Evolutionary conservation across 306 rosid species (phyloP).

Genomic region (Trifolium subterraneum): DNA sequence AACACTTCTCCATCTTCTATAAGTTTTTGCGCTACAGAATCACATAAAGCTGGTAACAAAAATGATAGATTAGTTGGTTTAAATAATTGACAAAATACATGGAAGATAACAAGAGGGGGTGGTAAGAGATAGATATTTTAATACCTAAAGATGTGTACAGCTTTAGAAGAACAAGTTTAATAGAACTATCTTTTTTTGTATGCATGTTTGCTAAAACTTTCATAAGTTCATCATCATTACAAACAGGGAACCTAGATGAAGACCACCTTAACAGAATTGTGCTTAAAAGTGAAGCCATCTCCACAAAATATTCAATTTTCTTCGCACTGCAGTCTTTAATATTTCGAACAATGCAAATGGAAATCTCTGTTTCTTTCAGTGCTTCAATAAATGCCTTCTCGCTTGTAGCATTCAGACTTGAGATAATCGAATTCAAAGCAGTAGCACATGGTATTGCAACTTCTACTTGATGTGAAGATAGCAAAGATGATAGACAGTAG

Average conservation of each 20-base stretch:
- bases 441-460: conserved; percentile 62
- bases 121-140: conserved; percentile 17
- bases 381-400: conserved; percentile 68
- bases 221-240: conserved; percentile 62
- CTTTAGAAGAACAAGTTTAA: conserved; percentile 65
- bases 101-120: neutral
- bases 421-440: conserved; percentile 65
- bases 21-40: conserved; percentile 64
- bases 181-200: conserved; percentile 47
- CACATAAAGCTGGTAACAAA: conserved; percentile 74
- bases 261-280: conserved; percentile 73
- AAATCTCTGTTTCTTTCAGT: conserved; percentile 54
- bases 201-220: conserved; percentile 53
- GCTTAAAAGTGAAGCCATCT: conserved; percentile 77
- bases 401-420: conserved; percentile 57
- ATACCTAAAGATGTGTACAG: conserved; percentile 86
- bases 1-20: conserved; percentile 63
- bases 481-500: conserved; percentile 62
- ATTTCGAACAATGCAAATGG: conserved; percentile 50
- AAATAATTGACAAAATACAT: conserved; percentile 24
- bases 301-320: conserved; percentile 59
- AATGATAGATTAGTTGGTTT: conserved; percentile 37
- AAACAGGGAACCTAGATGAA: conserved; percentile 70
- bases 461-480: conserved; percentile 61
- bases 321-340: conserved; percentile 46